Evolutionary conservation across 305 asterid species (phyloP), one percentile per base, ranked within the genome.

Genomic region (Solanum chacoense): DNA sequence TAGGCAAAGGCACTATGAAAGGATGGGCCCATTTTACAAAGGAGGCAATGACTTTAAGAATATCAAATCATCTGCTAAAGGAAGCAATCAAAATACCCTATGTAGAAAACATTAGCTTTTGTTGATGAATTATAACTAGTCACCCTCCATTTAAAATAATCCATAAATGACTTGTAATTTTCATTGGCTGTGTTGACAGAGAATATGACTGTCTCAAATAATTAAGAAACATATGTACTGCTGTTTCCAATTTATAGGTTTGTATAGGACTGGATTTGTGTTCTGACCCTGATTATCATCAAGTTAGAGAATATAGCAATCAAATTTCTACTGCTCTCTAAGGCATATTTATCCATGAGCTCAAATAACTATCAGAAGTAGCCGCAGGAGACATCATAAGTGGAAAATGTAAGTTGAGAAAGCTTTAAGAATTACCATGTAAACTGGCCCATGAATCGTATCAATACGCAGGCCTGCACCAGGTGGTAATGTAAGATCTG

Each of bases 401-500:
- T 9, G 35, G 32, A 38, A 35, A 71, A 59, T 12, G 36, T 87
- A 32, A 40, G 42, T 14, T 50, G 55, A 69, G 50, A 89, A 11
- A 31, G 59, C 24, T 0, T 29, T 24, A 65, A 55, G 9, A 50
- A 87, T 86, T 94, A 98, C 99, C 98, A 97, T 89, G 94, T 88
- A 96, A 87, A 95, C 90, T 12, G 99, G 98, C 89, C 98, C 99
- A 11, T 90, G 92, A 90, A 93, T 88, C n/a, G 99, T 96, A 88
- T 95, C 92, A 45, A 98, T 94, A 93, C 96, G 93, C 69, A 97
- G 95, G 90, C 98, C 98, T 37, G 99, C 98, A 77, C 99, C 99
- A 89, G 97, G 96, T 71, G 98, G 99, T 90, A 97, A 93, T 11
- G 99, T 97, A 65, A 97, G 98, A 94, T 97, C 99, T 87, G 98